phyloP scores from a whole-genome alignment of 805 yeast genomes.

The Barnettozyma sucrosica region DNA sequence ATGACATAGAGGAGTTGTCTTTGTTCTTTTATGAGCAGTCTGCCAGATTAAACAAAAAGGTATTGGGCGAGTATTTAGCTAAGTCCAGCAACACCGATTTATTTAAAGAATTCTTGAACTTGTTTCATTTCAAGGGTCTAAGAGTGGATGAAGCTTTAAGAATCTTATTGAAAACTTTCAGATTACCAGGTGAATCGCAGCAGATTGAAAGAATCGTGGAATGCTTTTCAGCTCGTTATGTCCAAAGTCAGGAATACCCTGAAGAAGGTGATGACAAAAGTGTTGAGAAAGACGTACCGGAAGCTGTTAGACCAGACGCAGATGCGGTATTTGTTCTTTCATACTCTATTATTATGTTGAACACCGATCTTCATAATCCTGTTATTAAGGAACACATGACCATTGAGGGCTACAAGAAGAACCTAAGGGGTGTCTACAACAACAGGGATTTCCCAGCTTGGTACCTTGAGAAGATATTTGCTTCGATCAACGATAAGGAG shows the following conservation, averaged over 20 bases:
- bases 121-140: slow-evolving; percentile 69
- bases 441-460: slow-evolving; percentile 76
- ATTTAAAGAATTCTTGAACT: slow-evolving; percentile 55
- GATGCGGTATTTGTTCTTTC: slow-evolving; percentile 88
- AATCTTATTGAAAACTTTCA: slow-evolving; percentile 69
- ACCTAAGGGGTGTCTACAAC: slow-evolving; percentile 74
- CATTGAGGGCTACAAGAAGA: slow-evolving; percentile 70
- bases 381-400: slow-evolving; percentile 91
- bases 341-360: slow-evolving; percentile 88
- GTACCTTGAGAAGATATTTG: slow-evolving; percentile 76
- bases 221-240: slow-evolving; percentile 75
- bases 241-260: slow-evolving; percentile 45
- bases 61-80: slow-evolving; percentile 80
- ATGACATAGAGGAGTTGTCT: slow-evolving; percentile 62
- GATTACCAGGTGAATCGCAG: slow-evolving; percentile 96
- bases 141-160: slow-evolving; percentile 94
- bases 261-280: slow-evolving; percentile 11
- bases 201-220: slow-evolving; percentile 93
- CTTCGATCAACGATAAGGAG: slow-evolving; percentile 76
- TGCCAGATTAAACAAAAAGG: slow-evolving; percentile 78
- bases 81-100: slow-evolving; percentile 62
- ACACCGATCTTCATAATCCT: slow-evolving; percentile 91
- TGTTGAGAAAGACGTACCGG: slow-evolving; percentile 25
- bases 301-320: slow-evolving; percentile 62
- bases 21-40: slow-evolving; percentile 71